Percentiles rank a stretch among this genome's conserved stretches.
Conservation (phyloP, 352 stramenopile genomes). For the Phytophthora pisi region DNA sequence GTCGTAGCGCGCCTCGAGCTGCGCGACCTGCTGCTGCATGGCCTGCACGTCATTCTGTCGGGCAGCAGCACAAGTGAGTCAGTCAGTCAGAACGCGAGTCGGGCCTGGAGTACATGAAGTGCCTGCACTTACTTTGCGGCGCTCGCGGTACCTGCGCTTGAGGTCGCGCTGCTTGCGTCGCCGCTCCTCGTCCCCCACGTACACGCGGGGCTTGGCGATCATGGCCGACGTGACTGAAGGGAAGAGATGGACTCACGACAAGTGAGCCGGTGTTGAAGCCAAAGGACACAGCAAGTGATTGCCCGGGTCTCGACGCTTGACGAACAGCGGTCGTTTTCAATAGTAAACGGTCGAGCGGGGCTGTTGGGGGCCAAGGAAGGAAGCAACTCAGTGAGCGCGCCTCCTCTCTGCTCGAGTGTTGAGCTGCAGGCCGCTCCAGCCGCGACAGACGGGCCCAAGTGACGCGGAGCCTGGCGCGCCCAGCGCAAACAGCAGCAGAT, state of each 20-base stretch:
- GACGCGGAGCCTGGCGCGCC: constrained; percentile 6
- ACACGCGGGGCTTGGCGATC: constrained; percentile 30
- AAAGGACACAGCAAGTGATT: constrained; percentile 41
- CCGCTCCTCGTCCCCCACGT: constrained; percentile 38
- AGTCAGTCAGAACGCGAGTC: too few species aligned
- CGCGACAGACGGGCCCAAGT: constrained; percentile 15
- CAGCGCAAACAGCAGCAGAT: constrained; percentile 33
- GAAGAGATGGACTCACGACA: neutral
- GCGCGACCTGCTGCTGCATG: constrained; percentile 47
- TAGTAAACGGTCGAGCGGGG: constrained; percentile 15
- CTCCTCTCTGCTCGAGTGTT: constrained; percentile 22
- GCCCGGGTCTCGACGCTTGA: constrained; percentile 22
- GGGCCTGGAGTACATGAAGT: too few species aligned
- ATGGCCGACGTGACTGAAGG: constrained; percentile 19
- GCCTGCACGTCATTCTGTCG: constrained; percentile 45
- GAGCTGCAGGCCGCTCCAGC: constrained; percentile 20
- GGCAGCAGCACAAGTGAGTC: constrained; percentile 8
- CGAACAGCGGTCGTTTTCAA: constrained; percentile 23
- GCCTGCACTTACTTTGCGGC: constrained; percentile 45
- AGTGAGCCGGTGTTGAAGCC: constrained; percentile 23
- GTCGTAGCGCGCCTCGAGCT: constrained; percentile 45
- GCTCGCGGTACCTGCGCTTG: constrained; percentile 43
- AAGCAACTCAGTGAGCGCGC: too few species aligned
- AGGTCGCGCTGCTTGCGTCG: constrained; percentile 47
- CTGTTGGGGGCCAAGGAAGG: too few species aligned